phyloP scores from a whole-genome alignment of 768 basidiomycete species.

The Saitozyma podzolica region DNA sequence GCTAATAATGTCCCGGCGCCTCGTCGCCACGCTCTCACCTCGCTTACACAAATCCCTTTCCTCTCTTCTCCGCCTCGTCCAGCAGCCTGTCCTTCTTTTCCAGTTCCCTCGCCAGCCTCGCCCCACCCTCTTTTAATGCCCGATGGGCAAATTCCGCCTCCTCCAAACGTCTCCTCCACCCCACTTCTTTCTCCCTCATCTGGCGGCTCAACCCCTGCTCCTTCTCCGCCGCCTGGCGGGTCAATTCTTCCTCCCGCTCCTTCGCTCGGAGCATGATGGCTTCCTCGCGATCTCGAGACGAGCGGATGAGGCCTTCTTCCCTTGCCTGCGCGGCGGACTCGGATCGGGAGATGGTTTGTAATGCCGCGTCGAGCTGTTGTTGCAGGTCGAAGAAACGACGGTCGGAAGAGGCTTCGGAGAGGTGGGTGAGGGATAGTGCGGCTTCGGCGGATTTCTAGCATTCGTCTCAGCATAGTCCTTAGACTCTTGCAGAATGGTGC shows the following conservation, averaged over 20 bases:
- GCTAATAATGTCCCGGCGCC: too few relatives aligned
- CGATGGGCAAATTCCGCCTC: constrained; percentile 17
- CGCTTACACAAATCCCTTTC: too few relatives aligned
- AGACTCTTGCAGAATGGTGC: neutral
- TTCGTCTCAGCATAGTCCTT: neutral
- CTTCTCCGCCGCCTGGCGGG: constrained; percentile 1
- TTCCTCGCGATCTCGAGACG: neutral
- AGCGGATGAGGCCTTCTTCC: constrained; percentile 4
- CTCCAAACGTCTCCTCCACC: constrained; percentile 11
- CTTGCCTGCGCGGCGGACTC: neutral
- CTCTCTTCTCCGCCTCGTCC: constrained; percentile 4
- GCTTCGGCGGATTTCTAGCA: neutral
- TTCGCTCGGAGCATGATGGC: constrained; percentile 1
- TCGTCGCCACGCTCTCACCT: too few relatives aligned
- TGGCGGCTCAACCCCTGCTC: neutral
- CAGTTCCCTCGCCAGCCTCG: constrained; percentile 17
- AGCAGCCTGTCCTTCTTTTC: constrained; percentile 13
- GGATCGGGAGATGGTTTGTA: neutral
- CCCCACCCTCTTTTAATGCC: constrained; percentile 19
- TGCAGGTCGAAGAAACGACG: neutral
- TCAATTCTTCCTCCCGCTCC: constrained; percentile 1
- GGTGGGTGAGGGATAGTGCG: neutral
- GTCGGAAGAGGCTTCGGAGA: neutral
- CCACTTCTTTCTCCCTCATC: constrained; percentile 9
- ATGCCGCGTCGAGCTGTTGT: neutral